Evolutionary conservation across 306 rosid genomes (phyloP).

Genomic region (Trifolium subterraneum): DNA sequence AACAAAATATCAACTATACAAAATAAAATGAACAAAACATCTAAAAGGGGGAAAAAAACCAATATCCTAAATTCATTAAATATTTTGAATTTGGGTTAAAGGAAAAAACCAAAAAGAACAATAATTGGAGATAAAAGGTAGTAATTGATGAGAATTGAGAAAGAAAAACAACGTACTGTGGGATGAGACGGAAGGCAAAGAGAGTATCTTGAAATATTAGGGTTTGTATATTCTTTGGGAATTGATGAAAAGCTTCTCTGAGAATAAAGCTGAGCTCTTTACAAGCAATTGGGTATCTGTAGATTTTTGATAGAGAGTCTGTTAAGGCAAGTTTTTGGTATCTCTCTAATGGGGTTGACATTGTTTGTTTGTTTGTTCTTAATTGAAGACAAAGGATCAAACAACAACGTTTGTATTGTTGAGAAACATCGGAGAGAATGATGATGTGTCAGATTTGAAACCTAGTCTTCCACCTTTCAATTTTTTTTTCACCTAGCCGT

Average conservation of each 20-base stretch:
- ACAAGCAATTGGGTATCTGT: slow-evolving; percentile 71
- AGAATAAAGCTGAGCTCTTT: slow-evolving; percentile 75
- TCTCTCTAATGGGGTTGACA: slow-evolving; percentile 59
- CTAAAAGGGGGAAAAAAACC: neutral
- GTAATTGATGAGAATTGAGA: neutral
- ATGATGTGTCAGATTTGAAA: too few relatives aligned
- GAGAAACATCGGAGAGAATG: neutral
- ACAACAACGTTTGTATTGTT: neutral
- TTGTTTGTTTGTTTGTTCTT: slow-evolving; percentile 20
- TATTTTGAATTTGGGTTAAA: neutral
- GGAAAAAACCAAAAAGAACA: neutral
- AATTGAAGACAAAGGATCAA: neutral
- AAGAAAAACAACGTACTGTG: slow-evolving; percentile 52
- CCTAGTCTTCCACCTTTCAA: too few relatives aligned
- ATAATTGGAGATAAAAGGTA: neutral
- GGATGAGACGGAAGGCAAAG: slow-evolving; percentile 84
- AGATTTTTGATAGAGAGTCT: slow-evolving; percentile 51
- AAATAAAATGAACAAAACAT: too few relatives aligned
- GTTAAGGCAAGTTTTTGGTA: slow-evolving; percentile 58
- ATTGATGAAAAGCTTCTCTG: slow-evolving; percentile 54
- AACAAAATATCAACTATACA: neutral
- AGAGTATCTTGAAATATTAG: slow-evolving; percentile 68
- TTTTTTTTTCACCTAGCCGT: too few relatives aligned
- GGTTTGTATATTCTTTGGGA: slow-evolving; percentile 74
- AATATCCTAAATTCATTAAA: neutral